A percentile compares a stretch with the other conserved stretches of the same genome.
These are phyloP conservation scores for Annulohypoxylon truncatum DNA, from an alignment of 2,329 filamentous ascomycete species.

Conservation along the genomic window DNA sequence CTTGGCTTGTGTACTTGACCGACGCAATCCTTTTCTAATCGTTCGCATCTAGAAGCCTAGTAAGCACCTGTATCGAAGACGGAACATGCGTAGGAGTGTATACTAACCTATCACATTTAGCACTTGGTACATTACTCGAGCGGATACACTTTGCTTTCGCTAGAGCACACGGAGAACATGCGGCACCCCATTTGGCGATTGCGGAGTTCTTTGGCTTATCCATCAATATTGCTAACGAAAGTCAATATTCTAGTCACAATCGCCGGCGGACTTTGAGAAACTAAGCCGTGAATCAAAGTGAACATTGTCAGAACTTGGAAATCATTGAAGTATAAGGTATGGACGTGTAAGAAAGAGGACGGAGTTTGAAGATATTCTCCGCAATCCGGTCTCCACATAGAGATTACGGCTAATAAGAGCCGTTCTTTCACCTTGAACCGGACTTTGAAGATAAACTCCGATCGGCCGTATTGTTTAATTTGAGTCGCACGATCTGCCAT, in stretches of 20 bases:
- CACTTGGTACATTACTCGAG: constrained; percentile 50
- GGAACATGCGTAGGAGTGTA: not conserved
- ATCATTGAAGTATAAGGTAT: constrained; percentile 22
- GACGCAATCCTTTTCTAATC: constrained; percentile 61
- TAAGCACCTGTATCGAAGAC: constrained; percentile 22
- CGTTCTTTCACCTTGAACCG: not conserved
- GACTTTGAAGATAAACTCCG: constrained; percentile 33
- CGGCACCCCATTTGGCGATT: constrained; percentile 60
- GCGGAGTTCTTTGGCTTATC: constrained; percentile 42
- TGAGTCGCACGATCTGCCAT: not conserved
- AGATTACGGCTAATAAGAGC: not conserved
- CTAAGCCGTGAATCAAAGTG: constrained; percentile 31
- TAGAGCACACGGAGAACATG: constrained; percentile 60
- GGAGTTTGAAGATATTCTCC: constrained; percentile 41
- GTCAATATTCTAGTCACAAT: constrained; percentile 19
- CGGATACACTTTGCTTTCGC: constrained; percentile 65
- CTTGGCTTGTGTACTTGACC: constrained; percentile 61
- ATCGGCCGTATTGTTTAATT: constrained; percentile 1
- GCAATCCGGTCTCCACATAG: constrained; percentile 18
- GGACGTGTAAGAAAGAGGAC: constrained; percentile 9
- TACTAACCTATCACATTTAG: constrained; percentile 58
- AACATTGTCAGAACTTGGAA: constrained; percentile 8
- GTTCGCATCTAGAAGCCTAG: constrained; percentile 55
- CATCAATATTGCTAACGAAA: constrained; percentile 27
- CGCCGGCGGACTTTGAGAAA: constrained; percentile 42